phyloP scores from a whole-genome alignment of 2,329 filamentous ascomycete species.

The Fusarium sp. region DNA sequence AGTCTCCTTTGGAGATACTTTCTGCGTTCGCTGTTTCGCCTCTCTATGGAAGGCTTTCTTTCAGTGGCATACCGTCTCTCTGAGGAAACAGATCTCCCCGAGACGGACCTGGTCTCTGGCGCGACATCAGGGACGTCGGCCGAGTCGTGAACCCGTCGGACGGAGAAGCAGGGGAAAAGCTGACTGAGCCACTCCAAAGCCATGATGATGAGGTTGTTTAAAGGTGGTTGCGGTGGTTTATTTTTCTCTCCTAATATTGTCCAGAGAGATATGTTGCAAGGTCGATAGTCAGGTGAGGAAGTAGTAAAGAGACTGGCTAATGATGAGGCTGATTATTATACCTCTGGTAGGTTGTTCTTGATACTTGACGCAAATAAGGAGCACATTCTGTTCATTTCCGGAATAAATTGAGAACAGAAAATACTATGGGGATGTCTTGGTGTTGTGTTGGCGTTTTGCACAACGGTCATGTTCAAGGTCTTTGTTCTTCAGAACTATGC shows the following conservation, averaged over 20 bases:
- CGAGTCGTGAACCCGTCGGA: not conserved
- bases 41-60: not conserved
- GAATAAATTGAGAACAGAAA: not conserved
- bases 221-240: not conserved
- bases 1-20: not conserved
- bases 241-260: not conserved
- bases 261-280: not conserved
- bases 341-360: not conserved
- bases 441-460: not conserved
- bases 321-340: not conserved
- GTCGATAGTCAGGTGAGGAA: not conserved
- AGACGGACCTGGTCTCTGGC: not conserved
- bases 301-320: not conserved
- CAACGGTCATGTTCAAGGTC: constrained; percentile 12
- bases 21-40: not conserved
- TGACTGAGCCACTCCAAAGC: not conserved
- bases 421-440: not conserved
- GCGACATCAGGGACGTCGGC: not conserved
- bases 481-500: constrained; percentile 15
- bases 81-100: not conserved
- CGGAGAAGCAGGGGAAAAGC: not conserved
- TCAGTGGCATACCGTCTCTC: not conserved
- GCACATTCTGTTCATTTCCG: not conserved
- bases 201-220: not conserved
- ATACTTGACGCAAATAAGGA: not conserved